These are phyloP conservation scores for Cornus controversa DNA, from an alignment of 148 eudicot genomes.

Conservation along the genomic window DNA sequence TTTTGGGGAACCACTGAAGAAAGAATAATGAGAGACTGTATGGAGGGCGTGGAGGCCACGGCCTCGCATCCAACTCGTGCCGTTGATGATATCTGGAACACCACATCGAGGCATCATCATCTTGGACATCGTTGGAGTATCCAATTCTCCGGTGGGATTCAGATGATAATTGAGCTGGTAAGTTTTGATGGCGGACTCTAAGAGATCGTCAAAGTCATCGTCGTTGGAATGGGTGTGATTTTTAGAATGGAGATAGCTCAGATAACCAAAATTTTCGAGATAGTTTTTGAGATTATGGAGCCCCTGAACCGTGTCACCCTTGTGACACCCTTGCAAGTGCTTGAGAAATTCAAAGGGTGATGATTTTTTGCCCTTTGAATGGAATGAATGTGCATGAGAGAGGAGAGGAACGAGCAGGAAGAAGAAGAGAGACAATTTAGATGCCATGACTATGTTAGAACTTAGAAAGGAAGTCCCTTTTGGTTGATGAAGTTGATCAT, in stretches of 20 bases:
- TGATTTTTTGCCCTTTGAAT: no score
- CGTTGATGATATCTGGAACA: conserved; percentile 13
- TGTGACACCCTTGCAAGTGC: conserved; percentile 22
- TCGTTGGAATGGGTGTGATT: conserved; percentile 1
- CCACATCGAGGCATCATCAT: conserved; percentile 36
- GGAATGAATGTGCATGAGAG: no score
- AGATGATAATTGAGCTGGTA: conserved; percentile 26
- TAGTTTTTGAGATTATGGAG: conserved; percentile 26
- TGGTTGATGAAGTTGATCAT: background rate
- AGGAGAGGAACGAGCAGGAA: no score
- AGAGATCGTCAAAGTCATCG: conserved; percentile 20
- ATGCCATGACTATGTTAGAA: no score
- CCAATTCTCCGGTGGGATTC: conserved; percentile 22
- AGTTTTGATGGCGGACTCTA: conserved; percentile 25
- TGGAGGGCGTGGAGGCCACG: background rate
- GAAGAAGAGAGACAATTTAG: no score
- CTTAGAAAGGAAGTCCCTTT: no score
- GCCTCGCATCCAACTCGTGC: conserved; percentile 16
- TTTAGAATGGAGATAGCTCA: background rate
- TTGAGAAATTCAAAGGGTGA: conserved; percentile 25
- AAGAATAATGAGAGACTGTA: conserved; percentile 25
- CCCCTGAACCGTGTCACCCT: conserved; percentile 16
- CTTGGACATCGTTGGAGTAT: conserved; percentile 16
- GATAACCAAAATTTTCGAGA: conserved; percentile 23
- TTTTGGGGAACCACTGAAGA: conserved; percentile 1